Evolutionary conservation across 2,329 filamentous ascomycete species (phyloP), one percentile per base, ranked within the genome.

Genomic region (Hansfordia pulvinata): DNA sequence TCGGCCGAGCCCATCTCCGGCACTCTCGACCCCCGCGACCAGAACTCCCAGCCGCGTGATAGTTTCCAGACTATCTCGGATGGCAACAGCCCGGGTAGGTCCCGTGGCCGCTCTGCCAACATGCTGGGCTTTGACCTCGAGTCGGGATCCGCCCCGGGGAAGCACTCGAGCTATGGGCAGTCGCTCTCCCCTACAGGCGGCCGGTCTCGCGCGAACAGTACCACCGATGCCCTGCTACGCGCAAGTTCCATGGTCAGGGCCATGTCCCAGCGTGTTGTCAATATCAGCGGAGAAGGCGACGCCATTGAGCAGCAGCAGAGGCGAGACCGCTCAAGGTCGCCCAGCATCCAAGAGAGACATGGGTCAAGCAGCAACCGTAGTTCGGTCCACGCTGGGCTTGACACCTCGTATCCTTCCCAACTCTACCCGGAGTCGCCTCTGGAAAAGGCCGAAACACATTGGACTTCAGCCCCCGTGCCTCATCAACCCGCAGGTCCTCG

Each of bases 251-350:
- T 85, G 40, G 71, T 86, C 52, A 70, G 79, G 37, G 73, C 73
- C 34, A 93, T 98, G 74, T 96, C 92, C 17, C 86, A 94, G 56
- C 83, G 90, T 59, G 86, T 98, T 30, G 90, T 98, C 44, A 96
- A 96, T 46, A 70, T 98, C 41, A 93, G 85, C 53, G 93, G 93
- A 46, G 90, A 96, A 43, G 78, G 77, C 4, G 83, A 94, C 40
- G 58, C 82, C 12, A 63, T 86, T 10, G 84, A 93, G 47, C 74
- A 79, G 35, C 74, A 70, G 27, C 64, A 75, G 14, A 65, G 71
- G 21, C 64, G 71, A 25, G 57, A 60, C 59, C 76, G 58, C 49
- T 77, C 56, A 49, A 69, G 48, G 39, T 75, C 57, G 40, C 62
- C 56, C 39, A 66, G 52, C 46, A 60, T 35, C 44, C 67, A 56